A percentile compares a stretch with the other conserved stretches of the same genome.
phyloP scores from a whole-genome alignment of 345 rosid species.

The Alliaria petiolata region DNA sequence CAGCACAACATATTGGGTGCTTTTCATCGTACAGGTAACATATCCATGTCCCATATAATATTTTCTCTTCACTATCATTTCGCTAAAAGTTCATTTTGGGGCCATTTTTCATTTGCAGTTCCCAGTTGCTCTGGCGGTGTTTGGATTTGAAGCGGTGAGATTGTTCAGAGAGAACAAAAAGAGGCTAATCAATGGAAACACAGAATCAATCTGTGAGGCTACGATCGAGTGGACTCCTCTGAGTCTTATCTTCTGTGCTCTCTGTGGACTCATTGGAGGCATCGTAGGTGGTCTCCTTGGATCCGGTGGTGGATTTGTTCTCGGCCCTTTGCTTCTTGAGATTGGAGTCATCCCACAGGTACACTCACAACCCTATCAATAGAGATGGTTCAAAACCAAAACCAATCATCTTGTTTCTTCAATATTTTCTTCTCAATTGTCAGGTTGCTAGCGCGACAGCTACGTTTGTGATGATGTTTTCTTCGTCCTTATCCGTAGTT shows the following conservation, averaged over 20 bases:
- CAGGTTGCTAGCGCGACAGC: conserved; percentile 98
- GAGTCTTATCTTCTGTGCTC: conserved; percentile 73
- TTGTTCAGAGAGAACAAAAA: conserved; percentile 54
- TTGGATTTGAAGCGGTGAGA: conserved; percentile 66
- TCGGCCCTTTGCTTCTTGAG: conserved; percentile 93
- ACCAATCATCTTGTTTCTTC: not conserved
- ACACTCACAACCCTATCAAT: not conserved
- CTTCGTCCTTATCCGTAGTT: conserved; percentile 90
- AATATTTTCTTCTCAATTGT: not conserved
- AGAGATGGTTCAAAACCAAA: not conserved
- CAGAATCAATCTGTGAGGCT: conserved; percentile 76
- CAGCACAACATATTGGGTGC: conserved; percentile 69
- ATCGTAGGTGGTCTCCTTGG: conserved; percentile 94
- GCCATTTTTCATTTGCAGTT: conserved; percentile 39
- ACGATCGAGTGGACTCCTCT: conserved; percentile 80
- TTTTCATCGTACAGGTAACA: conserved; percentile 77
- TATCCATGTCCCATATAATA: not conserved
- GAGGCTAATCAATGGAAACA: conserved; percentile 57
- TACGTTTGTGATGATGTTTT: conserved; percentile 96
- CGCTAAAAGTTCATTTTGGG: not conserved
- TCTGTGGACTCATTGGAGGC: conserved; percentile 83
- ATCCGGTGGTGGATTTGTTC: conserved; percentile 93
- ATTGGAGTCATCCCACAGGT: conserved; percentile 98
- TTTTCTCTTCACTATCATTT: not conserved
- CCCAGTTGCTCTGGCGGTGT: conserved; percentile 58